These are phyloP conservation scores for Ogataea corticis DNA, from an alignment of 805 yeast genomes.

Conservation along the genomic window DNA sequence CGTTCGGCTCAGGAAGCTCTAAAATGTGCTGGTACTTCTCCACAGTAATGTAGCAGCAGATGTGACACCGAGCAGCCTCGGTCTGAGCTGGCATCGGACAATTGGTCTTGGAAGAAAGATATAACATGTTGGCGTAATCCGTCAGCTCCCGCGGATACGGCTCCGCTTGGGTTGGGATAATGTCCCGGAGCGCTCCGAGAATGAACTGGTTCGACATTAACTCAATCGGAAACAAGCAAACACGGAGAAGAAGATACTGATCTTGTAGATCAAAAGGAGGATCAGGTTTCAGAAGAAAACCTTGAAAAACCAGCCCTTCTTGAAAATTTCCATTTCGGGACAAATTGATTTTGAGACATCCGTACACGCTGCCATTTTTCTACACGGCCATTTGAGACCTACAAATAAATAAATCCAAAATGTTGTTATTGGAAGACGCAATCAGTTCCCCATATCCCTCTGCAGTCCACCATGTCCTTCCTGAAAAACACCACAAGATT, in stretches of 20 bases:
- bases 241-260: neutral
- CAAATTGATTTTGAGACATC: slow-evolving; percentile 8
- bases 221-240: too few species aligned
- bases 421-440: neutral
- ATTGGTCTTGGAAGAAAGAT: slow-evolving; percentile 54
- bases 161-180: slow-evolving; percentile 48
- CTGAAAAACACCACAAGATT: neutral
- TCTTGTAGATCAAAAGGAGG: neutral
- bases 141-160: slow-evolving; percentile 44
- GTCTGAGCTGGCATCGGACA: slow-evolving; percentile 47
- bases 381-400: neutral
- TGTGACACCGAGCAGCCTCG: slow-evolving; percentile 66
- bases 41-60: slow-evolving; percentile 64
- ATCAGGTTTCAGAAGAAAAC: neutral
- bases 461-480: neutral
- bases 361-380: slow-evolving; percentile 8
- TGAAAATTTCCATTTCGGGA: slow-evolving; percentile 9
- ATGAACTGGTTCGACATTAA: slow-evolving; percentile 35
- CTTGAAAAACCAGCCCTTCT: slow-evolving; percentile 11
- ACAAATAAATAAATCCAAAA: neutral
- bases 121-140: slow-evolving; percentile 44
- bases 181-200: slow-evolving; percentile 44
- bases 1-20: slow-evolving; percentile 48
- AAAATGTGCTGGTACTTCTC: slow-evolving; percentile 46
- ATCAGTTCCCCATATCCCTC: neutral